Conservation (phyloP, 1,139 yeast genomes). For the Geotrichum carabidarum region DNA sequence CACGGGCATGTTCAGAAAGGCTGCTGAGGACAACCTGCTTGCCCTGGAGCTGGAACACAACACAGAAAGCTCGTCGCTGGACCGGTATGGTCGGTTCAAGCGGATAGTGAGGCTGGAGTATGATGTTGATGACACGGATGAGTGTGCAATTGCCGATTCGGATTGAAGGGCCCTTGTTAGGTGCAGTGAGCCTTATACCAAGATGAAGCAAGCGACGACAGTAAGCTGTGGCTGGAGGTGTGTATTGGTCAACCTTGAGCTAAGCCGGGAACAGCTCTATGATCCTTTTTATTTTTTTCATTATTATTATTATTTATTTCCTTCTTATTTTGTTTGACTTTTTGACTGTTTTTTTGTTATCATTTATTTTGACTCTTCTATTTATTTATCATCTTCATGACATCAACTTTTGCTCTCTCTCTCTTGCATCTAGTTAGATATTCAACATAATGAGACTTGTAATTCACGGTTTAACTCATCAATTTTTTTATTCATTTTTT, state of each 20-base stretch:
- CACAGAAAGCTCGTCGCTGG: conserved; percentile 7
- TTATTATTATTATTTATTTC: neutral
- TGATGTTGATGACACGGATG: conserved; percentile 7
- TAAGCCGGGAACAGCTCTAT: neutral
- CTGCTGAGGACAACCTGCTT: neutral
- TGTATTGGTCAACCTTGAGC: neutral
- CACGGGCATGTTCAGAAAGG: neutral
- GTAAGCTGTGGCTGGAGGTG: too few species aligned
- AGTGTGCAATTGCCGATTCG: conserved; percentile 17
- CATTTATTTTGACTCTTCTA: neutral
- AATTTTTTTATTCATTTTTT: neutral
- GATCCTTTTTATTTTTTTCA: neutral
- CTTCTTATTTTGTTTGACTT: too few species aligned
- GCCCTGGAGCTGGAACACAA: conserved; percentile 1
- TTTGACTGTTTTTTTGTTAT: neutral
- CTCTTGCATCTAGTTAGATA: neutral
- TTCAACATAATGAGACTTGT: neutral
- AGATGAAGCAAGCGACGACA: too few species aligned
- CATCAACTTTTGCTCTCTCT: too few species aligned
- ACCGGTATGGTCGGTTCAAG: conserved; percentile 14
- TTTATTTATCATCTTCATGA: neutral
- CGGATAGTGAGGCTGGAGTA: conserved; percentile 4
- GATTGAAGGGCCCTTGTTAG: neutral
- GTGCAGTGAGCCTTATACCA: too few species aligned
- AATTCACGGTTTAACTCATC: neutral